phyloP scores from a whole-genome alignment of 768 basidiomycete species.

The Suillus americanus region DNA sequence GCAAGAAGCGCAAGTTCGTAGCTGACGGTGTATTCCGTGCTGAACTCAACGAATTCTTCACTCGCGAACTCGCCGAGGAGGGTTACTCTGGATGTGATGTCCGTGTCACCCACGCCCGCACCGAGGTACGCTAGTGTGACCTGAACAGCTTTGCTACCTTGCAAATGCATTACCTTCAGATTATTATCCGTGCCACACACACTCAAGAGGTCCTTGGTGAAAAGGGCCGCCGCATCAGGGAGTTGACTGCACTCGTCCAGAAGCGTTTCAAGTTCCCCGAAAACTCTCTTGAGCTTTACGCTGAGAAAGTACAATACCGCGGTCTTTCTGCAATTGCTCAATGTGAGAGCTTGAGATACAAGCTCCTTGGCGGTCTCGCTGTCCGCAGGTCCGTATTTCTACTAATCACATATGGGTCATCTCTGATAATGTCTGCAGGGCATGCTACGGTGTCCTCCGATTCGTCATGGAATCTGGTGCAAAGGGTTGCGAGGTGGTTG shows the following conservation, averaged over 20 bases:
- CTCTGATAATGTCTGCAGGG: conserved; percentile 42
- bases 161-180: conserved; percentile 43
- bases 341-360: conserved; percentile 98
- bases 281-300: conserved; percentile 97
- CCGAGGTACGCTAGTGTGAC: conserved; percentile 62
- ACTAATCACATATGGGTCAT: not conserved
- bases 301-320: conserved; percentile 98
- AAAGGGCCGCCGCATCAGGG: conserved; percentile 98
- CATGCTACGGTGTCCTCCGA: conserved; percentile 99
- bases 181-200: conserved; percentile 99
- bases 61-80: conserved; percentile 96
- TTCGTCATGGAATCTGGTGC: conserved; percentile 99
- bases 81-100: conserved; percentile 99
- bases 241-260: conserved; percentile 96
- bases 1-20: conserved; percentile 98
- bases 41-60: conserved; percentile 99
- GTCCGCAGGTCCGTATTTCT: conserved; percentile 70
- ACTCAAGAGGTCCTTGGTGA: conserved; percentile 98
- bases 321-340: conserved; percentile 98
- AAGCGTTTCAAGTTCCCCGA: conserved; percentile 99
- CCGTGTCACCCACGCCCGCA: conserved; percentile 97
- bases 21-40: conserved; percentile 99
- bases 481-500: conserved; percentile 99
- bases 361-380: conserved; percentile 98
- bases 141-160: conserved; percentile 1